Percentiles rank a stretch among this genome's conserved stretches.
Evolutionary conservation across 805 yeast genomes (phyloP).

Genomic region (Alloascoidea hylecoeti): DNA sequence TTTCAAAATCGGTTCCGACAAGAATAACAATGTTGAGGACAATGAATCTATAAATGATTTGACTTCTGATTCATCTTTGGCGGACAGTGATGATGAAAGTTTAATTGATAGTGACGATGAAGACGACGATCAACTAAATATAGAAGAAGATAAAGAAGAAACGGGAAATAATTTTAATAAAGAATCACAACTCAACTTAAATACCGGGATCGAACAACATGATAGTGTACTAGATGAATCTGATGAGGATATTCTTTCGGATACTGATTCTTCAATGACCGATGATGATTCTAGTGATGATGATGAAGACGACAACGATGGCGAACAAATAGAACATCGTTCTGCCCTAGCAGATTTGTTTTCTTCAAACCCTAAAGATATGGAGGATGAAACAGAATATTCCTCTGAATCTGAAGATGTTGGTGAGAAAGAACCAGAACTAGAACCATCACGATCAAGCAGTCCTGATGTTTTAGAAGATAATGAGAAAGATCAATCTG

Average conservation of each 20-base stretch:
- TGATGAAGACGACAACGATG: conserved; percentile 5
- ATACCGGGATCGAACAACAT: background rate
- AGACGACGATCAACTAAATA: conserved; percentile 18
- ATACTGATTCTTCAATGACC: conserved; percentile 1
- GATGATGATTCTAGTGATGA: conserved; percentile 12
- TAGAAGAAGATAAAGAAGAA: conserved; percentile 13
- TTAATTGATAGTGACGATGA: conserved; percentile 16
- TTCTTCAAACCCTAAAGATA: too few relatives aligned
- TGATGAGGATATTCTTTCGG: background rate
- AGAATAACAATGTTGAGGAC: conserved; percentile 7
- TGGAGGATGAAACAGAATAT: conserved; percentile 7
- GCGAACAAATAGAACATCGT: too few relatives aligned
- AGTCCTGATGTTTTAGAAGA: conserved; percentile 11
- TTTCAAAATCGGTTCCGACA: conserved; percentile 10
- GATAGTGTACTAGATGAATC: background rate
- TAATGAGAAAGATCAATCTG: conserved; percentile 7
- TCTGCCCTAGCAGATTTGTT: too few relatives aligned
- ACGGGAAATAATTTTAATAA: too few relatives aligned
- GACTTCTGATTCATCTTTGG: conserved; percentile 7
- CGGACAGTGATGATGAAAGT: conserved; percentile 13
- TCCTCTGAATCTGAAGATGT: conserved; percentile 13
- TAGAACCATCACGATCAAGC: conserved; percentile 18
- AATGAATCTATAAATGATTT: conserved; percentile 4
- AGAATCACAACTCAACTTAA: background rate
- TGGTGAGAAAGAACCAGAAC: conserved; percentile 6